Evolutionary conservation across 495 filamentous ascomycete species (phyloP), one percentile per base, ranked within the genome.

Genomic region (Diplogelasinospora grovesii): DNA sequence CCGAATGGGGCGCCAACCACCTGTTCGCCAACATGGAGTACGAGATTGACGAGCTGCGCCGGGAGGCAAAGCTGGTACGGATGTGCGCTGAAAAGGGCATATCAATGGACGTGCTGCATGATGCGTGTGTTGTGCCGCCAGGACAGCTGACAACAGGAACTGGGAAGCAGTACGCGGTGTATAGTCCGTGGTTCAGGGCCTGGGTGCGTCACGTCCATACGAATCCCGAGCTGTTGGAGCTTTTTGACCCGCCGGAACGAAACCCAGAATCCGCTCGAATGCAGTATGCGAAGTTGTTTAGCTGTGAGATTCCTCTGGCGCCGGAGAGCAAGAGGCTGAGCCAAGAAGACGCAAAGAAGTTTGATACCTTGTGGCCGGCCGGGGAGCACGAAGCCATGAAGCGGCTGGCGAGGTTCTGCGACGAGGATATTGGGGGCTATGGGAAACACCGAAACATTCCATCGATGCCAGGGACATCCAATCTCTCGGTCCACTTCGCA

Each of bases 111-210:
- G 69, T 78, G 0, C 69, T 79, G 1, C 85, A 86, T 44, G 89
- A 95, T 62, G 83, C 83, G 5, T 92, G 86, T 40, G 77, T 93
- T 10, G 86, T 95, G 4, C 68, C 74, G 2, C 89, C 89, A 0
- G 87, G 85, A 0, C 58, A 65, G 33, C 54, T 95, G 15, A 51
- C 50, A 5, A 82, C 69, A 7, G 75, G 81, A 7, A 67, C 64
- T 5, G 84, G 86, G 7, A 83, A 75, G 15, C 87, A 89, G 57
- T 96, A 93, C 54, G 73, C 84, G 0, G 84, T 95, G 1, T 95
- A 90, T 46, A 79, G 64, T 2, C 89, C 88, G 0, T 95, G 86
- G 87, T 89, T 73, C 53, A 64, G 79, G 11, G 52, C 83, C 0
- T 96, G 89, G 89, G 51, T 86, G 15, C 67, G 73, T 5, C 77